phyloP scores from a whole-genome alignment of 345 rosid genomes.

The Orychophragmus violaceus region DNA sequence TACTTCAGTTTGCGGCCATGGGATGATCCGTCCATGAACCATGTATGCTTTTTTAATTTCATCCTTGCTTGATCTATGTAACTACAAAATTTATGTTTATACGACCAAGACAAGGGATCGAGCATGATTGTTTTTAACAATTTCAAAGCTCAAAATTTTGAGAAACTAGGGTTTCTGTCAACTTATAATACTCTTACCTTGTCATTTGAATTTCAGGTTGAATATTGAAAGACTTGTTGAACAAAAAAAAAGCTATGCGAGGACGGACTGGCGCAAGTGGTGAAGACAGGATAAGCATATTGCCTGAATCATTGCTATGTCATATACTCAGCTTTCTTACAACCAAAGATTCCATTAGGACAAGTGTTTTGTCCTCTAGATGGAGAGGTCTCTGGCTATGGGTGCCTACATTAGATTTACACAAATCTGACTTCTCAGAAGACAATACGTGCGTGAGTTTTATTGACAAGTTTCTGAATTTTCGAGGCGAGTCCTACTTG shows the following conservation, averaged over 20 bases:
- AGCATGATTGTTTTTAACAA: neutral
- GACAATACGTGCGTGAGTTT: neutral
- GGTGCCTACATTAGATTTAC: slow-evolving; percentile 11
- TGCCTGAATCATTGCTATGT: slow-evolving; percentile 4
- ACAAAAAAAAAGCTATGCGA: neutral
- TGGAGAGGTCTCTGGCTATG: slow-evolving; percentile 13
- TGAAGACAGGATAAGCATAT: slow-evolving; percentile 17
- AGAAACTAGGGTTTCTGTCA: neutral
- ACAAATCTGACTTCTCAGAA: neutral
- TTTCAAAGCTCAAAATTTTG: neutral
- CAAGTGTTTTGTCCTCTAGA: slow-evolving; percentile 16
- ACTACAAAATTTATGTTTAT: neutral
- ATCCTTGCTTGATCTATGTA: neutral
- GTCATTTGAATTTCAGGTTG: neutral
- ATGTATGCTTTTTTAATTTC: neutral
- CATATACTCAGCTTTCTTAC: slow-evolving; percentile 15
- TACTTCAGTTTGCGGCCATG: neutral
- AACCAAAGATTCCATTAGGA: neutral
- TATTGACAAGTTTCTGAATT: neutral
- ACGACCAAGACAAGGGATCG: neutral
- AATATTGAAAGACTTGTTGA: neutral
- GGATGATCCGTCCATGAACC: too few relatives aligned
- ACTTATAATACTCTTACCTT: neutral
- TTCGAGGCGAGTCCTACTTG: neutral
- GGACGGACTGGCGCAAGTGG: neutral